These are phyloP conservation scores for Raddia guianensis DNA, from an alignment of 176 grass and related monocot species.

Conservation along the genomic window DNA sequence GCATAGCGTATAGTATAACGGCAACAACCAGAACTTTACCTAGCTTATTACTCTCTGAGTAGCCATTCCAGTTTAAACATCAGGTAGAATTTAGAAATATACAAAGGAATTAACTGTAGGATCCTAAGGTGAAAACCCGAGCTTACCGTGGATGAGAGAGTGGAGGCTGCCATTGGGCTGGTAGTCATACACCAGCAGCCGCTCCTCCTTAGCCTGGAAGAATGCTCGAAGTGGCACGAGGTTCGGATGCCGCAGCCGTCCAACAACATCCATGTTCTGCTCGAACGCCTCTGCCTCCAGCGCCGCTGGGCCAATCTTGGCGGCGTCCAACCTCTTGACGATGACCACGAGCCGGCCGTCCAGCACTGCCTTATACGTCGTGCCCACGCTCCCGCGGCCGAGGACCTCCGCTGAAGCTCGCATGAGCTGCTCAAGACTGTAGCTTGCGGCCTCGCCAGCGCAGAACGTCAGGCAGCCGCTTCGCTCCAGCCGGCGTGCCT, in stretches of 20 bases:
- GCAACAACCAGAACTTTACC: background rate
- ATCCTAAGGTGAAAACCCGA: background rate
- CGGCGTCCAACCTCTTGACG: slow-evolving; percentile 81
- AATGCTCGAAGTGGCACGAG: slow-evolving; percentile 78
- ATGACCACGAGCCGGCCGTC: slow-evolving; percentile 69
- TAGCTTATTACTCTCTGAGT: background rate
- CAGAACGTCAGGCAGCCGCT: slow-evolving; percentile 91
- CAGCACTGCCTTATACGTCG: slow-evolving; percentile 90
- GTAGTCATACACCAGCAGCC: slow-evolving; percentile 95
- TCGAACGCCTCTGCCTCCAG: slow-evolving; percentile 78
- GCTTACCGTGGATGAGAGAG: slow-evolving; percentile 81
- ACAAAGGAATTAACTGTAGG: background rate
- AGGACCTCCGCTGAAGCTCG: slow-evolving; percentile 90
- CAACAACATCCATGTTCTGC: slow-evolving; percentile 87
- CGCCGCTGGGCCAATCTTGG: slow-evolving; percentile 58
- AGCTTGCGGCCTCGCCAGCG: slow-evolving; percentile 71
- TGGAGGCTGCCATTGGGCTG: slow-evolving; percentile 89
- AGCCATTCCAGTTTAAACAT: background rate
- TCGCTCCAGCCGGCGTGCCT: slow-evolving; percentile 66
- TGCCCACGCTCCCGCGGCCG: slow-evolving; percentile 79
- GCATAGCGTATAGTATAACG: background rate
- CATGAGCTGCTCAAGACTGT: slow-evolving; percentile 94
- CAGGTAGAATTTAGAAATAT: slow-evolving; percentile 10
- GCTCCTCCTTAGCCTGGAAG: slow-evolving; percentile 98
- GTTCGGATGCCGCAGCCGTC: slow-evolving; percentile 85